A percentile compares a stretch with the other conserved stretches of the same genome.
These are phyloP conservation scores for Bruguiera hainesii DNA, from an alignment of 441 rosid genomes.

Conservation along the genomic window DNA sequence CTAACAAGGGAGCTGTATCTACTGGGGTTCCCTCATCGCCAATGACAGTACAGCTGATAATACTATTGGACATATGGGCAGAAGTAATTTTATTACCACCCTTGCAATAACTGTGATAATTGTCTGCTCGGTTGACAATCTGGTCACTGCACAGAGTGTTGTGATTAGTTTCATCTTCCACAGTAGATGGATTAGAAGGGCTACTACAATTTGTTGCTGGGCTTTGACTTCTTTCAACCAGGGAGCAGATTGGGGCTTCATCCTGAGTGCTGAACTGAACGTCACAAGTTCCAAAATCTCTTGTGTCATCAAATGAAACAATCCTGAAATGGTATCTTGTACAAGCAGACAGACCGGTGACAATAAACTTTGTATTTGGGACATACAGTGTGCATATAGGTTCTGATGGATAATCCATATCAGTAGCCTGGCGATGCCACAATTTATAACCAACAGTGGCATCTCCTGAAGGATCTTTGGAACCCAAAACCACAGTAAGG, in stretches of 20 bases:
- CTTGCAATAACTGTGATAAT: slow-evolving; percentile 35
- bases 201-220: slow-evolving; percentile 71
- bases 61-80: slow-evolving; percentile 29
- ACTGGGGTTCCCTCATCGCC: slow-evolving; percentile 23
- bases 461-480: slow-evolving; percentile 34
- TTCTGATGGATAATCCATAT: slow-evolving; percentile 47
- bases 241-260: slow-evolving; percentile 35
- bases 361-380: slow-evolving; percentile 54
- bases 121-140: slow-evolving; percentile 44
- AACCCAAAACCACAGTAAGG: slow-evolving; percentile 51
- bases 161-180: slow-evolving; percentile 80
- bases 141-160: slow-evolving; percentile 33
- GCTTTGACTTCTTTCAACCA: slow-evolving; percentile 75
- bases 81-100: slow-evolving; percentile 40
- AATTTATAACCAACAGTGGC: slow-evolving; percentile 40
- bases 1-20: slow-evolving; percentile 35
- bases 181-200: slow-evolving; percentile 78
- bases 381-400: slow-evolving; percentile 47
- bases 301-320: slow-evolving; percentile 39
- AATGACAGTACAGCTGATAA: slow-evolving; percentile 26
- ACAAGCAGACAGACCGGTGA: slow-evolving; percentile 58
- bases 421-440: slow-evolving; percentile 58
- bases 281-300: slow-evolving; percentile 52
- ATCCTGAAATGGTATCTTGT: slow-evolving; percentile 64
- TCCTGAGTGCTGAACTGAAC: slow-evolving; percentile 37